These are phyloP conservation scores for Isoetes taiwanensis DNA, from an alignment of 75 land plant species.

Conservation along the genomic window DNA sequence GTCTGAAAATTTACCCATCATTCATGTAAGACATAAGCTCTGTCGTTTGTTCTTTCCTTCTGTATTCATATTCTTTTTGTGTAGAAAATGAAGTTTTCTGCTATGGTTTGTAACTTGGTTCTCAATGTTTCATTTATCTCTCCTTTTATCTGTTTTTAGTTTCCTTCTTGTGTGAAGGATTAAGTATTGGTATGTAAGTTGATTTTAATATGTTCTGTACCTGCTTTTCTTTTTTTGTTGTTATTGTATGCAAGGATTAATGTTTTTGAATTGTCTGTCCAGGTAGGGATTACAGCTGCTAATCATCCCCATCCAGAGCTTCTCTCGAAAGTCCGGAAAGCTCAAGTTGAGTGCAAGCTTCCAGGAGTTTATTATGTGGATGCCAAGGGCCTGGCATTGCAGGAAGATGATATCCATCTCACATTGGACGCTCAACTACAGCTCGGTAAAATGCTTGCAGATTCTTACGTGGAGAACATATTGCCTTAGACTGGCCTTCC, in stretches of 20 bases:
- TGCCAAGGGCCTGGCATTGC: slow-evolving; percentile 42
- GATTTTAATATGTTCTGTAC: too few relatives aligned
- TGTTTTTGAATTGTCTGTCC: not conserved
- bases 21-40: slow-evolving; percentile 36
- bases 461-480: slow-evolving; percentile 24
- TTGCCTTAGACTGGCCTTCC: too few relatives aligned
- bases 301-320: slow-evolving; percentile 17
- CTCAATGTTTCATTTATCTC: not conserved
- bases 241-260: too few relatives aligned
- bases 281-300: slow-evolving; percentile 53
- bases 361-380: slow-evolving; percentile 46
- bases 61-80: not conserved
- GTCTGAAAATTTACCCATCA: slow-evolving; percentile 37
- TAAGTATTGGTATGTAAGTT: too few relatives aligned
- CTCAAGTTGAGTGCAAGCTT: slow-evolving; percentile 28
- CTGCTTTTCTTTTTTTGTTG: too few relatives aligned
- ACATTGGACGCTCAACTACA: slow-evolving; percentile 53
- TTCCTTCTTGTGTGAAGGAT: too few relatives aligned
- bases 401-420: slow-evolving; percentile 49
- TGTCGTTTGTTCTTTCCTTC: not conserved
- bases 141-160: not conserved
- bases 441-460: slow-evolving; percentile 48
- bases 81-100: not conserved
- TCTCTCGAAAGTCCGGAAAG: slow-evolving; percentile 37
- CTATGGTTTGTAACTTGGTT: too few relatives aligned